Base-by-base conservation (phyloP, 2,329 filamentous ascomycete species). In the Gyromitra esculenta region DNA sequence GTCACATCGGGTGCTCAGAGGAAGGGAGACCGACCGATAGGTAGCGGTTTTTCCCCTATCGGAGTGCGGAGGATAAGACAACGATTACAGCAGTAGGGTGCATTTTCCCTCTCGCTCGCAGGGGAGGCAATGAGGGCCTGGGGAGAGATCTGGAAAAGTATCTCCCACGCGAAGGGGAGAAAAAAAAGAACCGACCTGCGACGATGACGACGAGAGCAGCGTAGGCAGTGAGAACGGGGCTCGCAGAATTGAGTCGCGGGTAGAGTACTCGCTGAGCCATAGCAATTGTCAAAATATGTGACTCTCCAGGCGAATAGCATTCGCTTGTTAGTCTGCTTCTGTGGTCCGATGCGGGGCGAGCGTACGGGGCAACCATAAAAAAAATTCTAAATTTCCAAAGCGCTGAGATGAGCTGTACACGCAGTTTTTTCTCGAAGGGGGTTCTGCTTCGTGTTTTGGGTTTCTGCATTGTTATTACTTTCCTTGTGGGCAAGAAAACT, bases 321-420 rank as follows among this genome's bases (percentile, higher is more conserved):
- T 37, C 25, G 25, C 25, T 31, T 31, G 25, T 31, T 31, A 31
- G 25, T 4, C n/a, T 31, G 9, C 57, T 59, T 41, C 64, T 21
- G 43, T 50, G 65, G 65, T 57, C 45, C 66, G 67, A 75, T 75
- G 72, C 72, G 72, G 72, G 72, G 71, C 54, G 48, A 69, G 31
- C 63, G 63, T 75, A 75, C 67, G 59, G 59, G 65, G 56, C 48
- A 62, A 39, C 56, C 54, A 69, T 56, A 57, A 62, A 31, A 68
- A 69, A 70, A 59, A 62, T 31, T 50, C 25, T 52, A 64, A 71
- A 43, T 71, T 56, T 64, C 31, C 37, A 56, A 63, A 18, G 35
- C 64, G 72, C 66, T 75, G 72, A 75, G 72, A 75, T 75, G 72
- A 75, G 72, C 72, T 75, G 72, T 75, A 75, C 72, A 75, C 72